Evolutionary conservation across 306 rosid genomes (phyloP).

Genomic region (Astragalus membranaceus): DNA sequence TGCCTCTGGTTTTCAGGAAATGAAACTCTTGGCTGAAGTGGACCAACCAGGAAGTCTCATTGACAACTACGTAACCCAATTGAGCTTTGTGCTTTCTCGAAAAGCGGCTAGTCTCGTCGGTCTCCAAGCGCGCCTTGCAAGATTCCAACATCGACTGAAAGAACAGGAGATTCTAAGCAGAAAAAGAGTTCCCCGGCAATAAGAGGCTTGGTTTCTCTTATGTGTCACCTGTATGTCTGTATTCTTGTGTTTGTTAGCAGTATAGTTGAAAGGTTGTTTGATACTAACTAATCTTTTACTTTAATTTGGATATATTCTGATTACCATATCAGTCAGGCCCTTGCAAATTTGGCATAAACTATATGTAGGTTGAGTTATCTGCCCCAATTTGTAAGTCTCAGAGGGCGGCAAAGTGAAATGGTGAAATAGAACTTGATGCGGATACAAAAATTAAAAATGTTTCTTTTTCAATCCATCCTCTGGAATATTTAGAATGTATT

Average conservation of each 20-base stretch:
- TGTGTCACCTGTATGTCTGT: background rate
- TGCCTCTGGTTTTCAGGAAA: slow-evolving; percentile 55
- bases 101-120: slow-evolving; percentile 93
- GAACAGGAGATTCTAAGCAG: slow-evolving; percentile 91
- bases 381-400: background rate
- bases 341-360: slow-evolving; percentile 14
- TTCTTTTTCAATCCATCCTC: background rate
- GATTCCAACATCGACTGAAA: slow-evolving; percentile 93
- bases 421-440: background rate
- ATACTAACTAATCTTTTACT: slow-evolving; percentile 15
- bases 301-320: slow-evolving; percentile 24
- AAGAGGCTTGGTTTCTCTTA: slow-evolving; percentile 28
- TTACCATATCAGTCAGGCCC: slow-evolving; percentile 17
- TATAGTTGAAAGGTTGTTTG: slow-evolving; percentile 28
- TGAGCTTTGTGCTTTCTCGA: slow-evolving; percentile 93
- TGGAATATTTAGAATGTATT: background rate
- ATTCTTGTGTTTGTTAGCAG: slow-evolving; percentile 20
- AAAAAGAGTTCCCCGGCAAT: slow-evolving; percentile 79
- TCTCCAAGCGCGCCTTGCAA: slow-evolving; percentile 96
- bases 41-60: slow-evolving; percentile 96
- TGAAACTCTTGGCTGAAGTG: slow-evolving; percentile 92
- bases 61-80: slow-evolving; percentile 84
- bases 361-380: slow-evolving; percentile 2
- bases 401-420: background rate
- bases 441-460: background rate